Conservation (phyloP, 2,329 filamentous ascomycete species). For the Teratosphaeria viscida region DNA sequence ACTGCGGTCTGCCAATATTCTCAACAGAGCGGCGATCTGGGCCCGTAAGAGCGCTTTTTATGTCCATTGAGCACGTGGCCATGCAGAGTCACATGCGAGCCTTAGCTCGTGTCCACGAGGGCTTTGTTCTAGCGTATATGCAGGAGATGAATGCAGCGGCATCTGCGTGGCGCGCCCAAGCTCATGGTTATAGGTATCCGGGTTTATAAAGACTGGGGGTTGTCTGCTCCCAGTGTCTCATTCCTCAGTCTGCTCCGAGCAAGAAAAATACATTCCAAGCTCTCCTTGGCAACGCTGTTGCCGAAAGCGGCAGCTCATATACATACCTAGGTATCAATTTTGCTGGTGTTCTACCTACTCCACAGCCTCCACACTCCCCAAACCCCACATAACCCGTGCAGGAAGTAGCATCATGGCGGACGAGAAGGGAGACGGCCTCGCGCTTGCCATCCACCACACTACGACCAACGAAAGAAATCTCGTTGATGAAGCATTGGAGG, state of each 20-base stretch:
- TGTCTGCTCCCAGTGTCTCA: neutral
- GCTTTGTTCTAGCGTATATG: neutral
- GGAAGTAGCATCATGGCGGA: neutral
- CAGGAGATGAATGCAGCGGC: neutral
- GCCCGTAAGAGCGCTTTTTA: neutral
- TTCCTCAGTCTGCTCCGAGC: neutral
- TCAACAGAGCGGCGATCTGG: neutral
- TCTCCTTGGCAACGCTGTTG: neutral
- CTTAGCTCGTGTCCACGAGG: neutral
- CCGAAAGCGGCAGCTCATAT: neutral
- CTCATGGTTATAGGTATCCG: neutral
- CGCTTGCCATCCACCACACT: neutral
- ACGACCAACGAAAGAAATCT: neutral
- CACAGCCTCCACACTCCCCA: neutral
- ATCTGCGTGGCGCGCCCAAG: neutral
- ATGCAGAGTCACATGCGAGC: neutral
- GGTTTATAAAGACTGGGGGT: neutral
- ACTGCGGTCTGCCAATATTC: neutral
- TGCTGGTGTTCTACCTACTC: neutral
- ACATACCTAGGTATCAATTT: neutral
- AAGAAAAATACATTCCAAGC: neutral
- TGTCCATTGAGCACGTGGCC: neutral
- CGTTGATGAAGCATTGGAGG: constrained; percentile 1
- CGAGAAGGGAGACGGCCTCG: neutral
- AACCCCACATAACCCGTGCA: neutral